Evolutionary conservation across 1,284 basidiomycete genomes (phyloP).

Genomic region (Sporisorium sorghi): DNA sequence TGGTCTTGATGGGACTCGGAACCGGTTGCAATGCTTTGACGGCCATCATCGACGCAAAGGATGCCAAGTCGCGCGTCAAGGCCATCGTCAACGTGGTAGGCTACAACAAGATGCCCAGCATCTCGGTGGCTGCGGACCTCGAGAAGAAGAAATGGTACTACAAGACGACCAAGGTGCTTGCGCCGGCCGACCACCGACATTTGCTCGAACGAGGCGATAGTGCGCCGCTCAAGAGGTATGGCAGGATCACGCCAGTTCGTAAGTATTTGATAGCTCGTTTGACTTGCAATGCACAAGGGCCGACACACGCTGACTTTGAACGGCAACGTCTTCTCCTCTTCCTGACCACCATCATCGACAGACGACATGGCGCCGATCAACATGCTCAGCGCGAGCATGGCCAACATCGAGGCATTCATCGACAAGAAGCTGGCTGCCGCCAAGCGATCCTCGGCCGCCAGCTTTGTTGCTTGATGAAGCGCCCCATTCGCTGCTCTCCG

Average conservation of each 20-base stretch:
- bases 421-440: conserved; percentile 19
- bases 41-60: conserved; percentile 76
- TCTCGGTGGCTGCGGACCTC: conserved; percentile 3
- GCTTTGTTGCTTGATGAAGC: neutral
- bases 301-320: neutral
- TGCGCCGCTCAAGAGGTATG: conserved; percentile 31
- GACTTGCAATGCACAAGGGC: neutral
- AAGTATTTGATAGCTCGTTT: conserved; percentile 15
- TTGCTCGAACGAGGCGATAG: conserved; percentile 25
- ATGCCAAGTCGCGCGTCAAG: conserved; percentile 23
- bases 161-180: conserved; percentile 24
- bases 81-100: conserved; percentile 58
- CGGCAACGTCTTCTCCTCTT: neutral
- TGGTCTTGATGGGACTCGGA: conserved; percentile 88
- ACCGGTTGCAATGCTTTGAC: conserved; percentile 81
- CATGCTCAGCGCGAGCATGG: conserved; percentile 23
- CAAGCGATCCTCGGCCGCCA: neutral
- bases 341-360: neutral
- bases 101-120: conserved; percentile 42
- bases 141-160: conserved; percentile 48
- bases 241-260: conserved; percentile 28
- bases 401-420: conserved; percentile 25
- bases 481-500: neutral
- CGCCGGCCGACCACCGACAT: conserved; percentile 38
- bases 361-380: conserved; percentile 29